Base-by-base conservation (phyloP, 108 stramenopile species). In the Fragilaria radians region DNA sequence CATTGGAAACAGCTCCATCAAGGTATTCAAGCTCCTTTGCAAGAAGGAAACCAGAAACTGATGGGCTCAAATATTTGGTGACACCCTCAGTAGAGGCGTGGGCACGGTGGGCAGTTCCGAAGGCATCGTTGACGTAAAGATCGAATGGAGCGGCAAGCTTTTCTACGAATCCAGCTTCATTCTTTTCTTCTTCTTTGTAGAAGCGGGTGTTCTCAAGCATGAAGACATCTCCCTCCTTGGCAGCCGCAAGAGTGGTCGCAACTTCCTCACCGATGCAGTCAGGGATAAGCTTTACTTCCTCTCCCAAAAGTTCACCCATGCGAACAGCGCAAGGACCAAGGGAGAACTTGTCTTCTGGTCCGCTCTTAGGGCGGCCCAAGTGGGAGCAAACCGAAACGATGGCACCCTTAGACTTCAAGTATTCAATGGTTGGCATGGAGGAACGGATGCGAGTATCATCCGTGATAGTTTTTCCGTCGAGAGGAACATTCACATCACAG, bases 81-180 rank as follows among this genome's bases (percentile, higher is more conserved):
- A 99, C 97, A 72, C 99, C 99, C 82, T 98, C 98, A 45, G 97
- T 99, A 66, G 95, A 96, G 59, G 95, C 96, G 76, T 99, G 99
- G 58, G 98, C 99, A 66, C 99, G 95, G 85, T 99, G 99, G 70
- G 99, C 99, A 49, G 99, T 99, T 54, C 99, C 99, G 74, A 99
- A 99, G 52, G 99, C 99, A 72, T 99, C 99, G 81, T 99, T 99
- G 62, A 99, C 98, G 80, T 78, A 93, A 54, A 91, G 48, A 80
- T 98, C 88, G 80, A 88, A 89, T 53, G 88, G 86, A 76, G 87
- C 74, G 58, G 93, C 91, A 60, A 95, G 85, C 81, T 91, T 93
- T 81, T 93, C 84, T 34, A 88, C 91, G 74, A 91, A 91, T 53
- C 54, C 88, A 28, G 88, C 66, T 59, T 96, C 93, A 86, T 94